phyloP scores from a whole-genome alignment of 768 basidiomycete genomes.

The Mycena capillaripes region DNA sequence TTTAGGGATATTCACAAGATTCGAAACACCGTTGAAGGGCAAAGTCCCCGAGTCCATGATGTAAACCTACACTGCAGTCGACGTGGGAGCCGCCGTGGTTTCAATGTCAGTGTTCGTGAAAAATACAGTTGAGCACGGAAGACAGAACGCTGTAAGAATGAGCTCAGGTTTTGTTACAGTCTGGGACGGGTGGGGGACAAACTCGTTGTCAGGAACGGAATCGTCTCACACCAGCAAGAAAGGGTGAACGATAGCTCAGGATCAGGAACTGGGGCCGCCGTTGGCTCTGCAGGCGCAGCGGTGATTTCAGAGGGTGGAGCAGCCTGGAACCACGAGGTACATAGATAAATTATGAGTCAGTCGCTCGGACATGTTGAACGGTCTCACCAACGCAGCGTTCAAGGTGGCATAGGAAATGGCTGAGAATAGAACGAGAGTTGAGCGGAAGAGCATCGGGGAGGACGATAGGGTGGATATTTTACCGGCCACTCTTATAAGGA shows the following conservation, averaged over 20 bases:
- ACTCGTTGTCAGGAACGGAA: slow-evolving; percentile 27
- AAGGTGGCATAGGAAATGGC: background rate
- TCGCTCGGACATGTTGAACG: background rate
- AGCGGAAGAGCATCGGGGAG: slow-evolving; percentile 4
- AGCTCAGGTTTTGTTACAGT: background rate
- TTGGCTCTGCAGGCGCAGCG: slow-evolving; percentile 9
- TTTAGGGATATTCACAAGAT: background rate
- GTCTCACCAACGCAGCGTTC: slow-evolving; percentile 1
- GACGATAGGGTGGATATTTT: too few species aligned
- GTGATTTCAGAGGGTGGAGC: background rate
- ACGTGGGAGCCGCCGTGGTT: background rate
- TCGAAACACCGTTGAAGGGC: background rate
- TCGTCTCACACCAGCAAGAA: slow-evolving; percentile 22
- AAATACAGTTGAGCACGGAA: slow-evolving; percentile 20
- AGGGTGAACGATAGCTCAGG: slow-evolving; percentile 7
- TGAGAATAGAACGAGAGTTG: background rate
- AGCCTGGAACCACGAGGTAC: background rate
- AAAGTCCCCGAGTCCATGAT: background rate
- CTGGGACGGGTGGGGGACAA: background rate
- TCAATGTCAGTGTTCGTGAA: too few species aligned
- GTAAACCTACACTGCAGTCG: background rate
- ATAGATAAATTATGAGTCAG: background rate
- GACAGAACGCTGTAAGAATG: slow-evolving; percentile 9
- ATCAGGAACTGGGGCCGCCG: background rate
- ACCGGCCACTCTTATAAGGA: too few species aligned